These are phyloP conservation scores for Fusarium staphyleae DNA, from an alignment of 2,329 filamentous ascomycete genomes.

Conservation along the genomic window DNA sequence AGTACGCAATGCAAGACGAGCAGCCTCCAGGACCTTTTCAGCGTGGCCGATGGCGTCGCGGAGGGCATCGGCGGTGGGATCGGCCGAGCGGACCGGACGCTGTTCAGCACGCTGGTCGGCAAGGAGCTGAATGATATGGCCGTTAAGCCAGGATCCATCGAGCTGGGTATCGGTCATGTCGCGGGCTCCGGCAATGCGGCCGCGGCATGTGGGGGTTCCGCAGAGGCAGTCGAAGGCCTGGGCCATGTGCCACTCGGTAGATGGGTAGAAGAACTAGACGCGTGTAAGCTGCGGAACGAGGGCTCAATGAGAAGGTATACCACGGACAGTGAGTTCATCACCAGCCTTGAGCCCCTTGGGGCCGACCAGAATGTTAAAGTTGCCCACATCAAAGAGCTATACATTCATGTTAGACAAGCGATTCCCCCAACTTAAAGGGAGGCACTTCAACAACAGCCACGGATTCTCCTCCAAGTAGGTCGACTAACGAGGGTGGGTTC, in stretches of 20 bases:
- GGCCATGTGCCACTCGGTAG: constrained; percentile 77
- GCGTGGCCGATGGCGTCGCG: constrained; percentile 53
- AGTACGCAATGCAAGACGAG: constrained; percentile 51
- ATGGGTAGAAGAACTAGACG: constrained; percentile 73
- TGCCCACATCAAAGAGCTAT: constrained; percentile 67
- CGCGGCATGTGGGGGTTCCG: constrained; percentile 62
- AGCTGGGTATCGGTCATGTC: constrained; percentile 64
- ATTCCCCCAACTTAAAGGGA: not conserved
- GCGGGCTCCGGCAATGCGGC: constrained; percentile 68
- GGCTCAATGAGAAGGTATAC: no score
- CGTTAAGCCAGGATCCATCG: constrained; percentile 66
- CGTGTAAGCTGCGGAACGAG: constrained; percentile 4
- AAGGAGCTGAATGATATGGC: constrained; percentile 64
- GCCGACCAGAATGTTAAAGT: constrained; percentile 64
- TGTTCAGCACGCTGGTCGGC: constrained; percentile 47
- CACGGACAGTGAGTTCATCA: constrained; percentile 63
- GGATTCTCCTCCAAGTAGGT: constrained; percentile 25
- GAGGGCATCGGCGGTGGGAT: constrained; percentile 53
- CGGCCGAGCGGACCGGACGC: constrained; percentile 34
- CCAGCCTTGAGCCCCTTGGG: constrained; percentile 61
- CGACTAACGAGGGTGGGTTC: constrained; percentile 67
- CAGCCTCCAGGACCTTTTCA: constrained; percentile 56
- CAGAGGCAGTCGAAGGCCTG: constrained; percentile 75
- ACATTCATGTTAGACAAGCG: constrained; percentile 16
- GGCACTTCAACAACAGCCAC: constrained; percentile 1